phyloP scores from a whole-genome alignment of 2,329 filamentous ascomycete genomes.

The Alternaria arborescens region DNA sequence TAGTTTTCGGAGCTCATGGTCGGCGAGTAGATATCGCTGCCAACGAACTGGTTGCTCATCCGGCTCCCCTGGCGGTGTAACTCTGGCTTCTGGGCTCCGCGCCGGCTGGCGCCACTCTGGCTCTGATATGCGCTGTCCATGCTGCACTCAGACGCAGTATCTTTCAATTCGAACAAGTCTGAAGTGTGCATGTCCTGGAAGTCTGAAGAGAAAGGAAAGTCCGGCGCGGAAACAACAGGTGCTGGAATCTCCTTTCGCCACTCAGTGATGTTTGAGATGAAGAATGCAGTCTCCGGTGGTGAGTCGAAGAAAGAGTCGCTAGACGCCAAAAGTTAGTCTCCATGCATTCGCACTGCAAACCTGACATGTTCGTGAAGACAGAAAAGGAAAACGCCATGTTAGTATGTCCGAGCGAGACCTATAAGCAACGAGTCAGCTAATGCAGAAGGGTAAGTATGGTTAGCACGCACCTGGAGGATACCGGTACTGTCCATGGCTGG shows the following conservation, averaged over 20 bases:
- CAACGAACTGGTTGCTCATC: conserved; percentile 42
- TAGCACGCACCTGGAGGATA: conserved; percentile 29
- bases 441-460: background rate
- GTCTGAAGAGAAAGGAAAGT: conserved; percentile 47
- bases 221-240: conserved; percentile 43
- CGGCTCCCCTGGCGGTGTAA: conserved; percentile 41
- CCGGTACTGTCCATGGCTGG: conserved; percentile 1
- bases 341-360: conserved; percentile 30
- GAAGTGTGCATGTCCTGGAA: conserved; percentile 47
- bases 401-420: conserved; percentile 35
- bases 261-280: conserved; percentile 51
- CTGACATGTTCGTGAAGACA: conserved; percentile 23
- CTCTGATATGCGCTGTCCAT: conserved; percentile 56
- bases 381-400: conserved; percentile 50
- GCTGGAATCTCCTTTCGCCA: conserved; percentile 53
- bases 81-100: conserved; percentile 38
- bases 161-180: conserved; percentile 48
- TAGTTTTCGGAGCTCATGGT: conserved; percentile 49
- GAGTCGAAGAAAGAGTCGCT: conserved; percentile 53
- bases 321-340: conserved; percentile 49
- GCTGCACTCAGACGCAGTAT: conserved; percentile 51
- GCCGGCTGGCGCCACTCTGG: conserved; percentile 49
- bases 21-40: conserved; percentile 48
- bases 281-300: conserved; percentile 46
- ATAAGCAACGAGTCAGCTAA: conserved; percentile 21